phyloP scores from a whole-genome alignment of 2,329 filamentous ascomycete species.

The Ophiognomonia clavigignenti-juglandacearum region DNA sequence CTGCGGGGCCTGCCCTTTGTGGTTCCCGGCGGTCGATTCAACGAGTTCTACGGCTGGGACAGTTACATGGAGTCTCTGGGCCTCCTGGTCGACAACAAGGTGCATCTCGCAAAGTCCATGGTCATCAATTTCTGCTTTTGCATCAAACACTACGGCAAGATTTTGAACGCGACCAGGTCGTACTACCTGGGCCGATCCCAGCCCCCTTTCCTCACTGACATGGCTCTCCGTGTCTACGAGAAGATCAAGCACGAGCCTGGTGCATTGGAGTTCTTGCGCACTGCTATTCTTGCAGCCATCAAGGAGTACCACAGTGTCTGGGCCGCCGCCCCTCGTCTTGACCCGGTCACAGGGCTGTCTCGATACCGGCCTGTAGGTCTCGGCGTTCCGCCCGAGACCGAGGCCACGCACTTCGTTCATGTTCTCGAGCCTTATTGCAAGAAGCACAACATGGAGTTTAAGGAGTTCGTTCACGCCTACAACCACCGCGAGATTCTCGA shows the following conservation, averaged over 20 bases:
- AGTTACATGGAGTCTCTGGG: slow-evolving; percentile 98
- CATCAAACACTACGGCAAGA: slow-evolving; percentile 97
- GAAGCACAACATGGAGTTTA: slow-evolving; percentile 77
- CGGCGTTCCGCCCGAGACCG: slow-evolving; percentile 88
- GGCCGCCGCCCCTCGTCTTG: slow-evolving; percentile 72
- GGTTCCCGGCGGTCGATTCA: slow-evolving; percentile 96
- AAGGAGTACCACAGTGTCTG: slow-evolving; percentile 94
- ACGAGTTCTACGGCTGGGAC: slow-evolving; percentile 98
- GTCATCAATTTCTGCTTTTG: slow-evolving; percentile 96
- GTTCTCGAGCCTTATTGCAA: slow-evolving; percentile 75
- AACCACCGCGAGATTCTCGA: slow-evolving; percentile 72
- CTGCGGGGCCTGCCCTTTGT: slow-evolving; percentile 85
- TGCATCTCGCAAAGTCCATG: slow-evolving; percentile 89
- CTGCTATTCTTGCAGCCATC: slow-evolving; percentile 82
- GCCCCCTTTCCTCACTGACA: slow-evolving; percentile 94
- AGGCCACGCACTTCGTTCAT: slow-evolving; percentile 80
- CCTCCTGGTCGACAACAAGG: slow-evolving; percentile 76
- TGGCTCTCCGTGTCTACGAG: slow-evolving; percentile 91
- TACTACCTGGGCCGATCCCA: slow-evolving; percentile 95
- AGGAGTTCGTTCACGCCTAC: slow-evolving; percentile 84
- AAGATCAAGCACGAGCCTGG: slow-evolving; percentile 83
- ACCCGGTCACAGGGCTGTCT: slow-evolving; percentile 73
- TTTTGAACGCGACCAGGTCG: slow-evolving; percentile 91
- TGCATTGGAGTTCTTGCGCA: slow-evolving; percentile 73
- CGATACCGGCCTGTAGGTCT: slow-evolving; percentile 78